phyloP scores from a whole-genome alignment of 768 basidiomycete species.

The Wakefieldia striispora region DNA sequence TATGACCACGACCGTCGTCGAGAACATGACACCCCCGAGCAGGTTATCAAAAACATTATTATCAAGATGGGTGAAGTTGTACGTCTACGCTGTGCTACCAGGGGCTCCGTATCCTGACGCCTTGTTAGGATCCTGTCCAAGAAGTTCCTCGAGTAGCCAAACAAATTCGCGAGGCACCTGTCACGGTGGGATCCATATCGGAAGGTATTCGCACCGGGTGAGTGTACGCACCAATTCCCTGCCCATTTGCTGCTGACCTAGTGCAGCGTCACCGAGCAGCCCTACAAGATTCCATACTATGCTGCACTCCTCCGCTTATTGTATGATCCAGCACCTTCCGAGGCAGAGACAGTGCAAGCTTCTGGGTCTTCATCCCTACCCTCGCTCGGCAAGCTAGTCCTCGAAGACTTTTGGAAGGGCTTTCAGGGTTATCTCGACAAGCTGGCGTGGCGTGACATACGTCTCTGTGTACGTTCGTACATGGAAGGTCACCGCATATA shows the following conservation, averaged over 20 bases:
- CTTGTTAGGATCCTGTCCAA: constrained; percentile 60
- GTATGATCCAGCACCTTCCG: constrained; percentile 43
- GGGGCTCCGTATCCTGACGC: background rate
- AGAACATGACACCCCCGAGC: constrained; percentile 70
- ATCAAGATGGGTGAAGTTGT: constrained; percentile 83
- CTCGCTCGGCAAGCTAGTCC: constrained; percentile 65
- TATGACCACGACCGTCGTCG: constrained; percentile 63
- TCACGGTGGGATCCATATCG: constrained; percentile 61
- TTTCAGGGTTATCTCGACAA: constrained; percentile 89
- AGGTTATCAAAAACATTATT: constrained; percentile 64
- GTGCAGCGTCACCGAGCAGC: constrained; percentile 81
- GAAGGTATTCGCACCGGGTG: constrained; percentile 78
- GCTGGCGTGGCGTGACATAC: constrained; percentile 85
- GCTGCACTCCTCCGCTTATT: constrained; percentile 75
- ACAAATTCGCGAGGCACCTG: constrained; percentile 58
- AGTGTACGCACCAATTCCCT: background rate
- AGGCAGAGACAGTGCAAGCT: constrained; percentile 27
- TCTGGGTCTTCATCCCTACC: constrained; percentile 27
- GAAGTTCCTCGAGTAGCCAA: constrained; percentile 67
- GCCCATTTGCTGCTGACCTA: constrained; percentile 4
- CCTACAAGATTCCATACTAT: constrained; percentile 90
- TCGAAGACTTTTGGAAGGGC: constrained; percentile 89
- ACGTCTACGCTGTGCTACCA: constrained; percentile 29
- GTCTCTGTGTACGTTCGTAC: constrained; percentile 67
- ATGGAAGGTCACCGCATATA: background rate